Conservation (phyloP, 1,284 basidiomycete species). For the Rhodotorula sp. region DNA sequence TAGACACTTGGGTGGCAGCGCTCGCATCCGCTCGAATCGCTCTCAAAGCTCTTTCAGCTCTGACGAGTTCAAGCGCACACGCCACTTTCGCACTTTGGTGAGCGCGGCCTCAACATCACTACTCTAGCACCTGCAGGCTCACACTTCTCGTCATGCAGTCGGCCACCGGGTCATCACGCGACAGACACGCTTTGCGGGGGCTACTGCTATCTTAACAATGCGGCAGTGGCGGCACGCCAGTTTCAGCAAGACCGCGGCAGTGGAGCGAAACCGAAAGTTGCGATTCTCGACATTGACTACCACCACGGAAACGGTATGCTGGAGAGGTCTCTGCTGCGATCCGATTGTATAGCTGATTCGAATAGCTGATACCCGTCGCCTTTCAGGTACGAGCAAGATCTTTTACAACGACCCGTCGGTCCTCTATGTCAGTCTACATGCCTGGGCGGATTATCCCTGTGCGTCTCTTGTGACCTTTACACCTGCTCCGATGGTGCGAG, state of each 20-base stretch:
- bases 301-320: slow-evolving; percentile 50
- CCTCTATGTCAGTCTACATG: slow-evolving; percentile 51
- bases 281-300: slow-evolving; percentile 52
- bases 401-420: slow-evolving; percentile 50
- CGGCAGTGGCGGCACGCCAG: slow-evolving; percentile 48
- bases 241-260: slow-evolving; percentile 19
- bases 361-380: too few relatives aligned
- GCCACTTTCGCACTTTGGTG: slow-evolving; percentile 47
- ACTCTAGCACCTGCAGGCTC: too few relatives aligned
- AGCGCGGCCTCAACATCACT: too few relatives aligned
- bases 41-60: slow-evolving; percentile 44
- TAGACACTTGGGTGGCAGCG: slow-evolving; percentile 48
- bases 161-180: slow-evolving; percentile 52
- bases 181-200: slow-evolving; percentile 48
- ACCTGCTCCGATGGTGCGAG: not conserved
- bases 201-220: slow-evolving; percentile 52
- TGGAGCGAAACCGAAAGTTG: slow-evolving; percentile 36
- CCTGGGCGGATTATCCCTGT: slow-evolving; percentile 51
- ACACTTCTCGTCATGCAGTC: slow-evolving; percentile 34
- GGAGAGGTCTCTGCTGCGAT: slow-evolving; percentile 32
- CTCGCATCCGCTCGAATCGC: slow-evolving; percentile 48
- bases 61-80: slow-evolving; percentile 18
- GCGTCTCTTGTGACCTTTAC: slow-evolving; percentile 10
- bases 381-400: slow-evolving; percentile 41
- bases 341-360: too few relatives aligned